Evolutionary conservation across 305 asterid species (phyloP).

Genomic region (Rubia tinctorum): DNA sequence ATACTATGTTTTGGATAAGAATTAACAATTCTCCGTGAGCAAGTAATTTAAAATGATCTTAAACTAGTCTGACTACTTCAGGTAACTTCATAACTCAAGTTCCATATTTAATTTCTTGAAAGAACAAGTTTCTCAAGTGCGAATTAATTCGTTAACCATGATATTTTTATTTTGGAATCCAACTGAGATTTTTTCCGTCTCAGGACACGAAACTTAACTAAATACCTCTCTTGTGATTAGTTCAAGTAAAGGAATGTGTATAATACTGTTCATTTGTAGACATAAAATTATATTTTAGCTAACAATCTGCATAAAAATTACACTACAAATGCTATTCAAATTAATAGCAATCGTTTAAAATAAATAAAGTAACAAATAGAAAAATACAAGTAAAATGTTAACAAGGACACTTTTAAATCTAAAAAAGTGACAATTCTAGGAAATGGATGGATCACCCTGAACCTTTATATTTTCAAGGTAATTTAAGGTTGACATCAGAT

Average conservation of each 20-base stretch:
- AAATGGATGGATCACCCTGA: constrained; percentile 10
- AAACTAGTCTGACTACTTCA: not conserved
- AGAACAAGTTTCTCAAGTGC: not conserved
- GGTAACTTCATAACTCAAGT: not conserved
- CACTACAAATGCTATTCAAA: not conserved
- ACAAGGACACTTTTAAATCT: not conserved
- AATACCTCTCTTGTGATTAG: not conserved
- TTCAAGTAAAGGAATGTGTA: not conserved
- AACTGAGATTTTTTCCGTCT: not conserved
- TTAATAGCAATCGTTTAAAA: not conserved
- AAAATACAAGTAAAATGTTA: not conserved
- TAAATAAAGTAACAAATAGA: not conserved
- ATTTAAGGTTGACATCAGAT: not conserved
- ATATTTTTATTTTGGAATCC: not conserved
- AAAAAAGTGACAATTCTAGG: constrained; percentile 3
- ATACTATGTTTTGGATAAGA: no score
- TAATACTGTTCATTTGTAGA: not conserved
- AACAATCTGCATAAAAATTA: not conserved
- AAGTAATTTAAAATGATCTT: not conserved
- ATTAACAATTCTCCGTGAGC: not conserved
- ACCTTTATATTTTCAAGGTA: not conserved
- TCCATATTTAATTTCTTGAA: not conserved
- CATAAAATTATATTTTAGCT: not conserved
- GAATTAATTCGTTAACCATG: not conserved
- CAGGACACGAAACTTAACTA: not conserved